Percentiles rank a stretch among this genome's conserved stretches.
Conservation (phyloP, 1,139 yeast species). For the Taphrina betulina region DNA sequence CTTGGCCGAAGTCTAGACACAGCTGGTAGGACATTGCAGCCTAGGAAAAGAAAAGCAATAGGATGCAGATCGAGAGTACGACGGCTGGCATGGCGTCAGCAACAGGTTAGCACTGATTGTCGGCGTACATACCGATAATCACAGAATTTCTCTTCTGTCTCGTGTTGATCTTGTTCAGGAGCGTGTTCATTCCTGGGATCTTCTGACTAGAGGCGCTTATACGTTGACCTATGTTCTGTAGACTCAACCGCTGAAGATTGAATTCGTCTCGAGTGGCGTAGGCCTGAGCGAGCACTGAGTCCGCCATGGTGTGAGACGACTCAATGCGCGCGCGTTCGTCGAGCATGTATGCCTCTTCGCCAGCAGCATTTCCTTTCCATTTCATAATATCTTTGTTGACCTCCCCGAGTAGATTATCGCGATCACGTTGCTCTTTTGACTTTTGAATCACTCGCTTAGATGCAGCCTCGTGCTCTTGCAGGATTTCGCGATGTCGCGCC, state of each 20-base stretch:
- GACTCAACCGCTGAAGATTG: constrained; percentile 62
- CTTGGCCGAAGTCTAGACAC: no score
- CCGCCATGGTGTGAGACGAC: constrained; percentile 71
- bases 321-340: constrained; percentile 76
- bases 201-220: constrained; percentile 61
- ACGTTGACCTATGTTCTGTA: constrained; percentile 64
- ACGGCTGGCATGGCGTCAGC: constrained; percentile 14
- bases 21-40: not conserved
- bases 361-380: constrained; percentile 41
- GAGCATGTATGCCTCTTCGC: constrained; percentile 66
- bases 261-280: constrained; percentile 86
- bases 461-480: constrained; percentile 67
- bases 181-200: constrained; percentile 78
- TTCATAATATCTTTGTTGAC: constrained; percentile 72
- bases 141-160: constrained; percentile 84
- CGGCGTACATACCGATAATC: constrained; percentile 75
- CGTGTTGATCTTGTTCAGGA: constrained; percentile 78
- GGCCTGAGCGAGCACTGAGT: constrained; percentile 78
- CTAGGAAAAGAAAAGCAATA: constrained; percentile 21
- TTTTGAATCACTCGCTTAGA: constrained; percentile 59
- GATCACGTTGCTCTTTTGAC: constrained; percentile 71
- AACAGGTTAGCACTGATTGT: no score
- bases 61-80: constrained; percentile 19
- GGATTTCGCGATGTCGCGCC: constrained; percentile 74
- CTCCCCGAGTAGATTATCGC: constrained; percentile 67